Evolutionary conservation across 352 stramenopile species (phyloP), one percentile per base, ranked within the genome.

Genomic region (Halophytophthora batemanensis): DNA sequence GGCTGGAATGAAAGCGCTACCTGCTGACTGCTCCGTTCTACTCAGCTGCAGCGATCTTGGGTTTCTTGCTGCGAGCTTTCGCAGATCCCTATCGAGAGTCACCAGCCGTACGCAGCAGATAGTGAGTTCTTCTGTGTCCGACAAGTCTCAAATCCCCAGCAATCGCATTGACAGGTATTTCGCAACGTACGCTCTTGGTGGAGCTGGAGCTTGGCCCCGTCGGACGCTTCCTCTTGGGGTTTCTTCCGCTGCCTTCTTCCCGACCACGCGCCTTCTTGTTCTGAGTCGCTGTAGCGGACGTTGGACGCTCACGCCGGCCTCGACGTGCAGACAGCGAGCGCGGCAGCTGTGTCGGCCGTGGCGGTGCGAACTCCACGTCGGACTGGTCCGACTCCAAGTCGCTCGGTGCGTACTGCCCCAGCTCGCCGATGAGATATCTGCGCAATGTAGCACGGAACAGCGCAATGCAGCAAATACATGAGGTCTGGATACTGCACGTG

Each of bases 371-470:
- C 36, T 77, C 64, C 7, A 67, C 37, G 42, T 80, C 69, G 13
- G 69, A 80, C 51, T 71, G 50, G 31, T 78, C 71, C 29, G 71
- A 76, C 44, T 78, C 71, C 39, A 82, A 69, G 50, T 82, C 71
- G 35, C 67, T 77, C 44, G 50, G 41, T 31, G 56, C 38, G 45
- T 74, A 82, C 45, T 64, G 57, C 21, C 50, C 63, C 49, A 82
- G 50, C 33, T 82, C 58, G 23, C 39, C 34, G 23, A 82, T 50
- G 33, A 82, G 57, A 49, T 72, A 76, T 21, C 69, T 80, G 13
- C 14, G 14, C 37, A 53, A 41, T 1, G 42, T 33, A 28, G 2
- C 6, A 28, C 56, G 8, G 25, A 4, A 31, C 25, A 8, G 8
- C 25, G 25, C 25, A 31, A 31, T 8, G 25, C 17, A 44, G 29